Evolutionary conservation across 2,329 filamentous ascomycete genomes (phyloP).

Genomic region (Microdochium paspali): DNA sequence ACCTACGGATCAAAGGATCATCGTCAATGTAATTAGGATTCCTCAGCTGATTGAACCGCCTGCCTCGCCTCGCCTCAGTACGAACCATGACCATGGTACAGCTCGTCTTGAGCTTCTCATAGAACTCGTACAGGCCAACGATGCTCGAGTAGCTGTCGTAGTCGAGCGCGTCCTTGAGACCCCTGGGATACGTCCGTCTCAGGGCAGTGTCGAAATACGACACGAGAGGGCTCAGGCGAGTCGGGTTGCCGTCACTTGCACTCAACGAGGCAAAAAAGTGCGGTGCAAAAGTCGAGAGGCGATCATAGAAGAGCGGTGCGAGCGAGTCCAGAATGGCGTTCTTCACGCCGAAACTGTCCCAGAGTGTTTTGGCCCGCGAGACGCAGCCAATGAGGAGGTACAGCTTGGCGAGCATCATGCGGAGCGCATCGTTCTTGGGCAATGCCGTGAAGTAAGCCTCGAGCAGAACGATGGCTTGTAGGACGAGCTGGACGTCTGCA

Average conservation of each 20-base stretch:
- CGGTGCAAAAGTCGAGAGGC: constrained; percentile 42
- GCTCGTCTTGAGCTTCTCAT: constrained; percentile 33
- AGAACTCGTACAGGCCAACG: constrained; percentile 33
- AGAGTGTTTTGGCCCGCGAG: constrained; percentile 34
- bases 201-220: constrained; percentile 36
- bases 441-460: constrained; percentile 36
- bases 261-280: constrained; percentile 20
- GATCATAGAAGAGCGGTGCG: constrained; percentile 44
- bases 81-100: constrained; percentile 43
- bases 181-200: constrained; percentile 21
- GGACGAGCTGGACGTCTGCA: constrained; percentile 21
- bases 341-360: constrained; percentile 44
- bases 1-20: constrained; percentile 37
- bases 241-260: neutral
- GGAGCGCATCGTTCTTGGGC: constrained; percentile 35
- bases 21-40: constrained; percentile 28
- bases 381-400: constrained; percentile 41
- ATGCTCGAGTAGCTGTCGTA: constrained; percentile 41
- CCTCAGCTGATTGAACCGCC: constrained; percentile 30
- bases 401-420: constrained; percentile 40
- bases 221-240: constrained; percentile 27
- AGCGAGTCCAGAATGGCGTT: constrained; percentile 48
- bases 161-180: constrained; percentile 38
- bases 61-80: constrained; percentile 39
- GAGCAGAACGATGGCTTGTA: constrained; percentile 39